Conservation (phyloP, 1,139 yeast genomes). For the Saccharomyces hybrid region DNA sequence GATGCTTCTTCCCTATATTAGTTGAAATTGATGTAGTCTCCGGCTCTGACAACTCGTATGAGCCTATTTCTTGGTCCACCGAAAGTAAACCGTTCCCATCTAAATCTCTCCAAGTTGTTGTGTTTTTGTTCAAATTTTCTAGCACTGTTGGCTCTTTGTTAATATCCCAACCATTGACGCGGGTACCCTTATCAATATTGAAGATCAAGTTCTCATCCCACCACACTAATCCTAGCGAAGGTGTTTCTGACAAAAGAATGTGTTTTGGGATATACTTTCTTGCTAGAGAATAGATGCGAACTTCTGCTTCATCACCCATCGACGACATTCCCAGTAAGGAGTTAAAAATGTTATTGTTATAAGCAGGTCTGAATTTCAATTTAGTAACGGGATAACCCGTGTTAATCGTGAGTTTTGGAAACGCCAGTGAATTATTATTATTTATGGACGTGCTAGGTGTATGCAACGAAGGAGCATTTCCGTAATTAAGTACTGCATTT, state of each 20-base stretch:
- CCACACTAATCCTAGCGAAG: slow-evolving; percentile 32
- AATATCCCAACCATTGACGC: slow-evolving; percentile 30
- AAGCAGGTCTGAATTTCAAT: slow-evolving; percentile 42
- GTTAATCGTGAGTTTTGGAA: slow-evolving; percentile 65
- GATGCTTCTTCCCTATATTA: background rate
- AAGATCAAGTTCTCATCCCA: slow-evolving; percentile 29
- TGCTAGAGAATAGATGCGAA: slow-evolving; percentile 65
- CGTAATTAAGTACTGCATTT: slow-evolving; percentile 1
- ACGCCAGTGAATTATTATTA: slow-evolving; percentile 20
- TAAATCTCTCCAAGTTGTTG: slow-evolving; percentile 31
- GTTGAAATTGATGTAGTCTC: background rate
- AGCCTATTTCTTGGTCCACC: slow-evolving; percentile 25
- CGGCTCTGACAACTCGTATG: slow-evolving; percentile 12
- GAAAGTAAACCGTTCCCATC: slow-evolving; percentile 32
- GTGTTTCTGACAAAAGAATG: slow-evolving; percentile 31
- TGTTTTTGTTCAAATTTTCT: slow-evolving; percentile 25
- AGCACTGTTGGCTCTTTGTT: slow-evolving; percentile 27
- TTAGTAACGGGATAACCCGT: slow-evolving; percentile 59
- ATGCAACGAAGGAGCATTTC: slow-evolving; percentile 7
- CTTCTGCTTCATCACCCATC: slow-evolving; percentile 65
- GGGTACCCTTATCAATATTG: slow-evolving; percentile 28
- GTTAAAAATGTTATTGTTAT: slow-evolving; percentile 37
- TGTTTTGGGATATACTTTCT: slow-evolving; percentile 72
- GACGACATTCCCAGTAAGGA: slow-evolving; percentile 75
- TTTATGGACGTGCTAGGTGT: slow-evolving; percentile 14